Percentiles rank a stretch among this genome's conserved stretches.
phyloP scores from a whole-genome alignment of 768 basidiomycete genomes.

The Leccinum olivaceopallidum region DNA sequence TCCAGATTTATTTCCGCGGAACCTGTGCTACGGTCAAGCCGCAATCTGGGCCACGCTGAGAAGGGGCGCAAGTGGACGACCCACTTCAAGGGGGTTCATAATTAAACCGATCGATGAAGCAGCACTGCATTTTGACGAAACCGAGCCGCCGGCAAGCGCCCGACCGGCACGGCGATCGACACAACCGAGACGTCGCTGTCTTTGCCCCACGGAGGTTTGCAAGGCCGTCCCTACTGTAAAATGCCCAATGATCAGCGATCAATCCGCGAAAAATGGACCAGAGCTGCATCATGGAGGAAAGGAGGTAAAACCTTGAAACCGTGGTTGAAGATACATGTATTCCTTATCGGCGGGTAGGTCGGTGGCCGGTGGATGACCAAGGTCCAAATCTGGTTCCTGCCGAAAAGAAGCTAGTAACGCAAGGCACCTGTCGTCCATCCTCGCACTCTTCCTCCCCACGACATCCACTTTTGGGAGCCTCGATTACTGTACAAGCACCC shows the following conservation, averaged over 20 bases:
- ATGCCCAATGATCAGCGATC: neutral
- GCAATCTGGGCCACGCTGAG: neutral
- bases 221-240: neutral
- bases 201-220: neutral
- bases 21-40: neutral
- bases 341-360: neutral
- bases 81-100: neutral
- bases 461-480: neutral
- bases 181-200: conserved; percentile 4
- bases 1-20: neutral
- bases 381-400: neutral
- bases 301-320: neutral
- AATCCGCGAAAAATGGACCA: neutral
- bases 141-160: neutral
- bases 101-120: neutral
- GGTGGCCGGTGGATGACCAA: neutral
- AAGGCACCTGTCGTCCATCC: neutral
- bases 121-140: conserved; percentile 10
- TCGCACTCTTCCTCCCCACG: neutral
- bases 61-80: neutral
- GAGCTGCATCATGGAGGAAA: neutral
- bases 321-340: neutral
- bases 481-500: neutral
- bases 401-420: neutral
- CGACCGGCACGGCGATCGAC: conserved; percentile 4